phyloP scores from a whole-genome alignment of 306 rosid genomes.

The Dalbergia cultrata region DNA sequence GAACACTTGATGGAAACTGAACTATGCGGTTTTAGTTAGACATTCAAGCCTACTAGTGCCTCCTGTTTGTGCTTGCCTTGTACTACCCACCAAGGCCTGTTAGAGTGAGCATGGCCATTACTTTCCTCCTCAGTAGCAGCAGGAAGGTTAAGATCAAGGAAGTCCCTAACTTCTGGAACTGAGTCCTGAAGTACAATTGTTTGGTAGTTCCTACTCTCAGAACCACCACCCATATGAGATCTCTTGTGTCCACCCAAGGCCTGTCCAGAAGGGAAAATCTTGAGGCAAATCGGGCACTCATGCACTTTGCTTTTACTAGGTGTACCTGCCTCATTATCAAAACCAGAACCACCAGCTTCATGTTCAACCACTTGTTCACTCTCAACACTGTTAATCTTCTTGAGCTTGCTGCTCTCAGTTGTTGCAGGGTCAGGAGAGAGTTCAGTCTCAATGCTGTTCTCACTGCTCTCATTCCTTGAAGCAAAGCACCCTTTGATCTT shows the following conservation, averaged over 20 bases:
- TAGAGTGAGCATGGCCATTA: constrained; percentile 52
- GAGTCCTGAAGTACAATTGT: constrained; percentile 54
- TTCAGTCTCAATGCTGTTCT: constrained; percentile 57
- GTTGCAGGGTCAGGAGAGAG: constrained; percentile 56
- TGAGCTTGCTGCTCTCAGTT: constrained; percentile 53
- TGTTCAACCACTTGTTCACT: constrained; percentile 39
- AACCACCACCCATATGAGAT: constrained; percentile 65
- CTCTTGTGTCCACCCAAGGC: constrained; percentile 98
- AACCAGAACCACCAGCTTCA: constrained; percentile 20
- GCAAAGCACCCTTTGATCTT: constrained; percentile 73
- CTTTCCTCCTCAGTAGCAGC: constrained; percentile 73
- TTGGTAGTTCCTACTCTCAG: constrained; percentile 55
- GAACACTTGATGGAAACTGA: constrained; percentile 28
- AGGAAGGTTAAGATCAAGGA: constrained; percentile 95
- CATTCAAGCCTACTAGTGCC: constrained; percentile 57
- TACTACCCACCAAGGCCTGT: constrained; percentile 66
- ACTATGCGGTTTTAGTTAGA: constrained; percentile 49
- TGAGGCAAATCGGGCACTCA: constrained; percentile 79
- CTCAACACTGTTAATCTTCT: constrained; percentile 21
- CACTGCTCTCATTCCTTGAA: constrained; percentile 66
- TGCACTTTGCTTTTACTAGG: constrained; percentile 65
- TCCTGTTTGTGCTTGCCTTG: constrained; percentile 60
- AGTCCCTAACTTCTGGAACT: constrained; percentile 66
- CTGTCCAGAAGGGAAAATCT: constrained; percentile 82
- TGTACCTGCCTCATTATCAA: constrained; percentile 40